Evolutionary conservation across 305 asterid species (phyloP).

Genomic region (Ilex paraguariensis): DNA sequence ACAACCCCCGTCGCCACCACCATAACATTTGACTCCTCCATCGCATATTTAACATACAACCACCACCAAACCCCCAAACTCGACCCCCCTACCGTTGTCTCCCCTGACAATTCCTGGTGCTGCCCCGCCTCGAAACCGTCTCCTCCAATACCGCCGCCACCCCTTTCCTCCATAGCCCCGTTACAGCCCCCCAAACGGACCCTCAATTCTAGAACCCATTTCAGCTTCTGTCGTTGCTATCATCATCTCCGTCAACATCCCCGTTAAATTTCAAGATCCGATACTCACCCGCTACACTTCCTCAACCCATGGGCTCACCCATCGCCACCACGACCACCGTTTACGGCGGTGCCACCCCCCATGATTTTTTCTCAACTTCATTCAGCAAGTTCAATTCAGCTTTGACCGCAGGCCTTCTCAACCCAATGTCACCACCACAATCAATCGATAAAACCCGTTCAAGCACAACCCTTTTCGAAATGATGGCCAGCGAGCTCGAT

Average conservation of each 20-base stretch:
- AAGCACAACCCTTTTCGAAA: conserved; percentile 84
- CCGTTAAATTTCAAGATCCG: conserved; percentile 36
- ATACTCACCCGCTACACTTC: conserved; percentile 24
- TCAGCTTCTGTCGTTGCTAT: conserved; percentile 2
- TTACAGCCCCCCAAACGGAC: neutral
- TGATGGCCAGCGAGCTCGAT: conserved; percentile 91
- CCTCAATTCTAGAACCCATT: neutral
- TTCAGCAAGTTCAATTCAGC: conserved; percentile 80
- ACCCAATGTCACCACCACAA: conserved; percentile 89
- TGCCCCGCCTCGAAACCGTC: conserved; percentile 25
- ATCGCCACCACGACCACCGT: conserved; percentile 6
- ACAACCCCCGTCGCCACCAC: conserved; percentile 22
- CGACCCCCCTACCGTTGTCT: conserved; percentile 31
- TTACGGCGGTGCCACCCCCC: conserved; percentile 14
- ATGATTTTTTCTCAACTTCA: conserved; percentile 47
- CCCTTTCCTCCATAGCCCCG: conserved; percentile 8
- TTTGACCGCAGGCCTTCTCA: conserved; percentile 79
- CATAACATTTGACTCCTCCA: conserved; percentile 3
- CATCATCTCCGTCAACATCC: conserved; percentile 14
- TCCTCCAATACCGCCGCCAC: neutral
- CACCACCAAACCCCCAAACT: conserved; percentile 10
- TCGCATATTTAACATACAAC: conserved; percentile 6
- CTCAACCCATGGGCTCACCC: neutral
- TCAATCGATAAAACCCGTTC: conserved; percentile 55
- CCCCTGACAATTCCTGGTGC: conserved; percentile 39